Conservation (phyloP, 495 filamentous ascomycete genomes). For the Pseudomonodictys pantanalensis region DNA sequence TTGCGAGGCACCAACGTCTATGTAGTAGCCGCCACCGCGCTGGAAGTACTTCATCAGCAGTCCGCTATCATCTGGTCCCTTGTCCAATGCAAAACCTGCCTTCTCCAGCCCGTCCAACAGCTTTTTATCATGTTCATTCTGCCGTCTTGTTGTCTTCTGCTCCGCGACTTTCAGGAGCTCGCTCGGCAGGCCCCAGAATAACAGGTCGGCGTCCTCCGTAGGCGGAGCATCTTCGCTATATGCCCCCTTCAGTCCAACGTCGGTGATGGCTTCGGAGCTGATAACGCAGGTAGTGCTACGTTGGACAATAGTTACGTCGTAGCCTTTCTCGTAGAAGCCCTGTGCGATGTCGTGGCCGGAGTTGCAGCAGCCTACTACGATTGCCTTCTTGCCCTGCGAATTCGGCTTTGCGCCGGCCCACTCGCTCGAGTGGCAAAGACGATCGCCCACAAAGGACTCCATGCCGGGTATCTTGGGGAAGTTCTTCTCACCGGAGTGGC, state of each 20-base stretch:
- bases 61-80: slow-evolving; percentile 62
- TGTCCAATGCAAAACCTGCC: slow-evolving; percentile 68
- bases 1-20: slow-evolving; percentile 69
- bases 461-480: slow-evolving; percentile 62
- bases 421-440: slow-evolving; percentile 67
- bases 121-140: slow-evolving; percentile 51
- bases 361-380: slow-evolving; percentile 79
- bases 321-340: slow-evolving; percentile 76
- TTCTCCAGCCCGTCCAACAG: slow-evolving; percentile 58
- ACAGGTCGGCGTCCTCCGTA: slow-evolving; percentile 62
- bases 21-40: slow-evolving; percentile 39
- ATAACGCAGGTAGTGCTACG: slow-evolving; percentile 72
- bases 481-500: slow-evolving; percentile 68
- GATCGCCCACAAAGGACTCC: slow-evolving; percentile 56
- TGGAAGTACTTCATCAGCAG: slow-evolving; percentile 65
- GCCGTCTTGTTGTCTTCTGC: slow-evolving; percentile 44
- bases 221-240: slow-evolving; percentile 64
- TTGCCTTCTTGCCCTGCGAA: slow-evolving; percentile 63
- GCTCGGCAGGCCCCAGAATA: slow-evolving; percentile 11
- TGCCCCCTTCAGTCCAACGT: slow-evolving; percentile 49
- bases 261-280: slow-evolving; percentile 35
- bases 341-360: slow-evolving; percentile 81
- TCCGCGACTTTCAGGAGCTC: slow-evolving; percentile 20
- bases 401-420: slow-evolving; percentile 43
- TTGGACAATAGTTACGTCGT: slow-evolving; percentile 82